phyloP scores from a whole-genome alignment of 1,284 basidiomycete species.

The Microbotryomycetes sp. region DNA sequence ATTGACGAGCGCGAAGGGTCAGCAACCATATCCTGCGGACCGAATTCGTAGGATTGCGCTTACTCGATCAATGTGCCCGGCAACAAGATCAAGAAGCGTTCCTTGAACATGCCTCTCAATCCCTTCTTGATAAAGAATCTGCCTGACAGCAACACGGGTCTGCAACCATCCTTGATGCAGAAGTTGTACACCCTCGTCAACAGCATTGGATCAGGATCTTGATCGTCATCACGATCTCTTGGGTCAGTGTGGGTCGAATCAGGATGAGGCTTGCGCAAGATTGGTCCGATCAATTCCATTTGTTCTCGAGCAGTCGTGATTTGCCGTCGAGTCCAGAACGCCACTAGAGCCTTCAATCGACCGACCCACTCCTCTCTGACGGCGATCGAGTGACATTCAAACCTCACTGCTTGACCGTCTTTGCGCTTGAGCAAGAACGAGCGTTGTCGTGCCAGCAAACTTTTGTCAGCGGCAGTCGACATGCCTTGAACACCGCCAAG shows the following conservation, averaged over 20 bases:
- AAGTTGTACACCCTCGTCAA: slow-evolving; percentile 30
- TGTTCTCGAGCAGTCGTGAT: slow-evolving; percentile 30
- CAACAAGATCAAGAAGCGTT: slow-evolving; percentile 30
- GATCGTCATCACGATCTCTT: background rate
- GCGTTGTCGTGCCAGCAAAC: slow-evolving; percentile 3
- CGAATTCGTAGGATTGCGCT: background rate
- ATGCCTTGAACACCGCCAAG: slow-evolving; percentile 14
- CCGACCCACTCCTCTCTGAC: slow-evolving; percentile 33
- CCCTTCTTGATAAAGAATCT: slow-evolving; percentile 32
- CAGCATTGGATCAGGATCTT: slow-evolving; percentile 14
- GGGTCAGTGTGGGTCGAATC: background rate
- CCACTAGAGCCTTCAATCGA: slow-evolving; percentile 25
- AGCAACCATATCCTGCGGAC: background rate
- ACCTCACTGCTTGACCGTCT: slow-evolving; percentile 9
- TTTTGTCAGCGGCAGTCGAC: slow-evolving; percentile 12
- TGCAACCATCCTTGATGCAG: slow-evolving; percentile 30
- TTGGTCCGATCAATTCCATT: slow-evolving; percentile 17
- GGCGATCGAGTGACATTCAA: slow-evolving; percentile 32
- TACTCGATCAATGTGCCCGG: slow-evolving; percentile 29
- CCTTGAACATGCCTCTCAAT: slow-evolving; percentile 25
- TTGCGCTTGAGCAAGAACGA: slow-evolving; percentile 17
- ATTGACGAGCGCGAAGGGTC: background rate
- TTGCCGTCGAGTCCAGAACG: slow-evolving; percentile 32
- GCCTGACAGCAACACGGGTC: slow-evolving; percentile 20
- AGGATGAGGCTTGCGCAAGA: slow-evolving; percentile 7